phyloP scores from a whole-genome alignment of 1,284 basidiomycete species.

The Leccinum holopus region DNA sequence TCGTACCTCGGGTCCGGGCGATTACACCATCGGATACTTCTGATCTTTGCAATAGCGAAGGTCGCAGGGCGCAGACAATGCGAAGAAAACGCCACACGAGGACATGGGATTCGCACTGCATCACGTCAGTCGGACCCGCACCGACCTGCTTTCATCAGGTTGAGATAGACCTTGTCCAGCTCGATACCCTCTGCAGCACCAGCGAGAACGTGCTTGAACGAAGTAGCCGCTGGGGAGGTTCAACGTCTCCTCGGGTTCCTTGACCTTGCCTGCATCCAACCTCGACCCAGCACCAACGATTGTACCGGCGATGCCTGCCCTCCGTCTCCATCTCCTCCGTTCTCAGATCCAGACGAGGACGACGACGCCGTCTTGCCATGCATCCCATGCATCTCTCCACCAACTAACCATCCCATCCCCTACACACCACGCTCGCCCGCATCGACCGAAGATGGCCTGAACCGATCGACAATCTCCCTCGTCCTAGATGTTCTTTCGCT shows the following conservation, averaged over 20 bases:
- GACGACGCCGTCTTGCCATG: too few species aligned
- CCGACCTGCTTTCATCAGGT: not conserved
- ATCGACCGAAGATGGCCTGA: too few species aligned
- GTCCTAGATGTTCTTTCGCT: slow-evolving; percentile 30
- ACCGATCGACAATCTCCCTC: slow-evolving; percentile 30
- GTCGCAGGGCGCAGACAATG: slow-evolving; percentile 90
- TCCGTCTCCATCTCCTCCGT: too few species aligned
- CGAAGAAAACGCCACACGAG: slow-evolving; percentile 98
- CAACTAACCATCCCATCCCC: not conserved
- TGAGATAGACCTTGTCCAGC: slow-evolving; percentile 70
- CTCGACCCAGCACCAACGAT: too few species aligned
- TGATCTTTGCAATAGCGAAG: slow-evolving; percentile 91
- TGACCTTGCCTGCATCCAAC: slow-evolving; percentile 48
- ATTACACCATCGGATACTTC: slow-evolving; percentile 99
- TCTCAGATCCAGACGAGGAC: too few species aligned
- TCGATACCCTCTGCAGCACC: slow-evolving; percentile 92
- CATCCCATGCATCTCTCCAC: slow-evolving; percentile 6
- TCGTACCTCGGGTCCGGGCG: slow-evolving; percentile 71
- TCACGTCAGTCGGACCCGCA: slow-evolving; percentile 8
- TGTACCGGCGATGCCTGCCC: too few species aligned
- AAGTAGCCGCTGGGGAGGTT: slow-evolving; percentile 94
- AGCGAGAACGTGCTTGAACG: slow-evolving; percentile 99
- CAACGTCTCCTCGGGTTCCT: slow-evolving; percentile 86
- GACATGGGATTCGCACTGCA: slow-evolving; percentile 96
- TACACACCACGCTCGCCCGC: too few species aligned